These are phyloP conservation scores for Nemania abortiva DNA, from an alignment of 2,329 filamentous ascomycete genomes.

Conservation along the genomic window DNA sequence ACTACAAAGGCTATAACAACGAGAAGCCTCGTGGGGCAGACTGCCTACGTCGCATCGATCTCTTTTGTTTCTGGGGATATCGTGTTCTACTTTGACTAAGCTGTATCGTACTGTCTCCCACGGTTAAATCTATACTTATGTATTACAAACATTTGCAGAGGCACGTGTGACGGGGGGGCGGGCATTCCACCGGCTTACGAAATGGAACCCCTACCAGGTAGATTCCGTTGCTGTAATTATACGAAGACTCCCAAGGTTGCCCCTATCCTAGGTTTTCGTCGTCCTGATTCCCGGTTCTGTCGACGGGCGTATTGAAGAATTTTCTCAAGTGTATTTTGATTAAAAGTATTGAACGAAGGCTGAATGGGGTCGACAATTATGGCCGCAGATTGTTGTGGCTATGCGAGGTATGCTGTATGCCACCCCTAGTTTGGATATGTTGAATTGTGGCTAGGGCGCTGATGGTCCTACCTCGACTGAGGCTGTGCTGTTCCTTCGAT, in stretches of 20 bases:
- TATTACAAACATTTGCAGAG: background rate
- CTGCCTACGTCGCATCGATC: background rate
- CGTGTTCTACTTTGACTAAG: background rate
- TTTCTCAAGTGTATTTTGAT: conserved; percentile 12
- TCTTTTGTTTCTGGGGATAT: background rate
- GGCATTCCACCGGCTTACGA: background rate
- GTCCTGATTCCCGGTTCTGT: background rate
- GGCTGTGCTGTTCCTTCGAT: conserved; percentile 20
- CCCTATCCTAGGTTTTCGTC: background rate
- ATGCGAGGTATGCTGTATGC: too few species aligned
- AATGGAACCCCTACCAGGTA: too few species aligned
- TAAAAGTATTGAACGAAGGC: background rate
- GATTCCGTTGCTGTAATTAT: too few species aligned
- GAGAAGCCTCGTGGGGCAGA: conserved; percentile 30
- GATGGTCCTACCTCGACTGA: background rate
- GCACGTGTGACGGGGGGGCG: background rate
- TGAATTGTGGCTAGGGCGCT: background rate
- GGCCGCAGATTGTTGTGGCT: conserved; percentile 19
- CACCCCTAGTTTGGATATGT: background rate
- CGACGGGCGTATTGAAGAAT: background rate
- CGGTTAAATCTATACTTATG: too few species aligned
- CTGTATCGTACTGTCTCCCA: background rate
- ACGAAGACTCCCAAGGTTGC: background rate
- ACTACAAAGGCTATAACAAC: background rate
- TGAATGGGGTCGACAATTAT: conserved; percentile 3